Evolutionary conservation across 768 basidiomycete species (phyloP), one percentile per base, ranked within the genome.

Genomic region (Boletus subparvulus): DNA sequence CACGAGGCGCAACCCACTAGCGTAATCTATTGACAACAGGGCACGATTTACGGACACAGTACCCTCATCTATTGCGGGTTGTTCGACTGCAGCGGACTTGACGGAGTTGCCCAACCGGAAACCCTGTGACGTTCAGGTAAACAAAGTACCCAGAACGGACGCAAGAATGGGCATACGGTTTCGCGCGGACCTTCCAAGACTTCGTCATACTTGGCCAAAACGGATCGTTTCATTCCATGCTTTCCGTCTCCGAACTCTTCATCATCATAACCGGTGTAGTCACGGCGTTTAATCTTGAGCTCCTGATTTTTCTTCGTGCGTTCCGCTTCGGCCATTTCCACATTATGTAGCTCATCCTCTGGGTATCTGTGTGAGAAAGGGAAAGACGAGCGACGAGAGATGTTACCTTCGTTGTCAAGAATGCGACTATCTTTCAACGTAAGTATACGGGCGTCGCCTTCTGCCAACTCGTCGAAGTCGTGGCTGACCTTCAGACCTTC

Each of bases 341-440:
- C 79, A 63, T 99, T 98, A 75, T 97, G 91, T 14, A 99, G 81
- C 73, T 96, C 97, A 73, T 99, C 97, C 88, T 99, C 97, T 96
- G 61, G 12, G n/a, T 21, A 17, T 24, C 37, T 4, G 24, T n/a
- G 33, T 56, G 30, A 59, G 45, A 28, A 41, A 52, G 19, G 24
- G 24, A 47, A 37, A 2, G 3, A 19, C 6, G 19, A 37, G 4
- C 10, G 26, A 16, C 3, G 36, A n/a, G 8, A 24, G 21, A 35
- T 2, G 19, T 54, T 63, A 91, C 94, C 95, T 82, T 98, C 94
- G 58, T 94, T 90, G 66, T 94, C 95, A 41, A 99, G 86, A 58
- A 99, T 90, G 43, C 94, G 88, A 67, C 87, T 90, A 69, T 98
- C 96, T 83, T 97, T 97, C 69, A 98, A 78, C 4, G 97, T 99